Evolutionary conservation across 768 basidiomycete species (phyloP), one percentile per base, ranked within the genome.

Genomic region (Tylopilus cervinicoccineus): DNA sequence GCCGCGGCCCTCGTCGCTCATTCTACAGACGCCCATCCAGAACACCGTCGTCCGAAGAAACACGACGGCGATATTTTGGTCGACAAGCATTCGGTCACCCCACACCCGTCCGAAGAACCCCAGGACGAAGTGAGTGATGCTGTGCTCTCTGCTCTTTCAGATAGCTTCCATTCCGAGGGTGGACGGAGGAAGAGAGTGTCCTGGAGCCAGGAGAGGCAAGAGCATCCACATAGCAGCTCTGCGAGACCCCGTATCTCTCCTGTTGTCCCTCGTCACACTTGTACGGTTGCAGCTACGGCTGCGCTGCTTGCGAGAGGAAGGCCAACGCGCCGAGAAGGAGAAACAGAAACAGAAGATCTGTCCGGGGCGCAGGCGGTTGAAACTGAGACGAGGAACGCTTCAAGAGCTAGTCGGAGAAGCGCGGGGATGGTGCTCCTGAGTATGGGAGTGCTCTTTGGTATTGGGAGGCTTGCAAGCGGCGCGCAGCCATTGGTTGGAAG

Each of bases 341-440:
- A 72, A 10, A 55, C 47, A n/a, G 71, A 64, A 27, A 40, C 47
- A 17, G 59, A 60, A 13, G 64, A 62, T 33, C 20, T 43, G 5
- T 1, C 28, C 14, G 62, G 56, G 13, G 65, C 57, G 19, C 61
- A 56, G 13, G 55, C 27, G 55, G 69, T 42, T 43, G 62, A 57
- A 12, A 29, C 48, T 2, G 58, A 45, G 43, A 55, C 54, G 26
- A 59, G 66, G 48, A 70, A 74, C 29, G 67, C 70, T 50, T 85
- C 84, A n/a, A 75, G 83, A 52, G 80, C 82, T 8, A 85, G 81
- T 57, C 77, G 81, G 51, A 77, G 81, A 52, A 79, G 85, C 26
- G 84, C 86, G 6, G 82, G 81, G 2, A 84, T 95, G 72, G 80
- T 94, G 17, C 89, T 96, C 56, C 72, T 96, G 53, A 79, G 88